Base-by-base conservation (phyloP, 1,139 yeast species). In the Suhomyces yuchorum region DNA sequence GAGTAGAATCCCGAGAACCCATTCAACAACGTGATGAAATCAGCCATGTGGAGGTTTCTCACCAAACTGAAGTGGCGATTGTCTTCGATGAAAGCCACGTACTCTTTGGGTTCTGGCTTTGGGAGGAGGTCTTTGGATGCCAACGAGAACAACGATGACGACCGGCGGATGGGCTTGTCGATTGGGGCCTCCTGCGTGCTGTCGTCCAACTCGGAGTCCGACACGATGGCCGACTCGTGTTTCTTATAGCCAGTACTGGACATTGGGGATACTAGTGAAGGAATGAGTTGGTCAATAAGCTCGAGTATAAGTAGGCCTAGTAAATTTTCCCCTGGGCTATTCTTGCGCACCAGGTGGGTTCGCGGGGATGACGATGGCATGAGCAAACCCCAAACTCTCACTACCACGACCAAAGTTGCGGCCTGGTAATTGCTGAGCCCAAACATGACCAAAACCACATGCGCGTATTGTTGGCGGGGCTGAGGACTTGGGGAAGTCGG, bases 1-100 rank as follows among this genome's bases (percentile, higher is more conserved):
- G 97, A 85, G 67, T 90, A 89, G 64, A 93, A 92, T 1, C 99
- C 99, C 36, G 85, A 80, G 61, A 87, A 87, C 7, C 93, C 97
- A 68, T 93, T 93, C 66, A 93, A 76, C 71, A 91, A 78, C 2
- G 99, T 93, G 63, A 93, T 93, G 70, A 85, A 90, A 66, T 93
- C 99, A 2, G 99, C 99, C 84, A 92, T 77, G 66, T 93, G 98
- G 55, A 93, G 79, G 62, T 86, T 86, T 62, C 96, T 76, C 49
- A 87, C 67, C 75, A 87, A 78, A 42, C 87, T 82, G 56, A 87
- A 84, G 62, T 87, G 97, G 62, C 96, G 80, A 47, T 79, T 78
- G 66, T 91, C 97, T 44, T 83, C 80, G 49, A 90, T 82, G 63
- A 90, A 90, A 42, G 85, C 88, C 54, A 80, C 77, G 59, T 88